Percentiles rank a stretch among this genome's conserved stretches.
These are phyloP conservation scores for Vaccinium myrtillus DNA, from an alignment of 148 eudicot species.

Conservation along the genomic window DNA sequence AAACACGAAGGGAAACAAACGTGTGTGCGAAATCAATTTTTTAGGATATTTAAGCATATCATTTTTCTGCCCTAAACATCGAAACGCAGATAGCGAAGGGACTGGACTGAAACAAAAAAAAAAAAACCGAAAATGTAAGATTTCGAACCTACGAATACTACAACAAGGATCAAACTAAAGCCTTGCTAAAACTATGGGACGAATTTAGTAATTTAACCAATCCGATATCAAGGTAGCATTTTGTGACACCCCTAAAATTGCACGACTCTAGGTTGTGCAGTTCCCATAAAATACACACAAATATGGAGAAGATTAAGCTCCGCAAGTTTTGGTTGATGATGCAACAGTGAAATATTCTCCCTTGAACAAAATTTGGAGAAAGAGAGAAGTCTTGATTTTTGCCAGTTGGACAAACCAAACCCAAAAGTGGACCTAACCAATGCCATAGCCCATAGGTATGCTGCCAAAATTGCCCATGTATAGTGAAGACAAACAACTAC, in stretches of 20 bases:
- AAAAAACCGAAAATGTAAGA: too few relatives aligned
- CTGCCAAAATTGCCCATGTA: background rate
- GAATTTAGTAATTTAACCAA: too few relatives aligned
- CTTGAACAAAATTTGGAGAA: background rate
- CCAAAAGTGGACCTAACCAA: background rate
- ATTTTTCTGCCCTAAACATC: background rate
- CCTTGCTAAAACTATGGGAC: too few relatives aligned
- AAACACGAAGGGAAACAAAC: too few relatives aligned
- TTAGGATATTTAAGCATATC: background rate
- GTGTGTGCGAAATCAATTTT: too few relatives aligned
- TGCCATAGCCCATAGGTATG: background rate
- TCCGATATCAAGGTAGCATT: too few relatives aligned
- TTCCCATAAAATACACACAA: background rate
- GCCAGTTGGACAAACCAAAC: background rate
- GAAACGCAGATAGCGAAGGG: background rate
- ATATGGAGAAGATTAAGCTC: background rate
- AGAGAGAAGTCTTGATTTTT: background rate
- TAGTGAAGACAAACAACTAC: background rate
- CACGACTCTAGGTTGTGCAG: background rate
- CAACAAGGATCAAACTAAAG: too few relatives aligned
- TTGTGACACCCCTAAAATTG: too few relatives aligned
- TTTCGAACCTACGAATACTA: too few relatives aligned
- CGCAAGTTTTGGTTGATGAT: background rate
- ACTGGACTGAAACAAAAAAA: background rate
- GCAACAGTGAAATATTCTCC: background rate